A percentile compares a stretch with the other conserved stretches of the same genome.
phyloP scores from a whole-genome alignment of 2,329 filamentous ascomycete genomes.

The Fusarium oligoseptatum region DNA sequence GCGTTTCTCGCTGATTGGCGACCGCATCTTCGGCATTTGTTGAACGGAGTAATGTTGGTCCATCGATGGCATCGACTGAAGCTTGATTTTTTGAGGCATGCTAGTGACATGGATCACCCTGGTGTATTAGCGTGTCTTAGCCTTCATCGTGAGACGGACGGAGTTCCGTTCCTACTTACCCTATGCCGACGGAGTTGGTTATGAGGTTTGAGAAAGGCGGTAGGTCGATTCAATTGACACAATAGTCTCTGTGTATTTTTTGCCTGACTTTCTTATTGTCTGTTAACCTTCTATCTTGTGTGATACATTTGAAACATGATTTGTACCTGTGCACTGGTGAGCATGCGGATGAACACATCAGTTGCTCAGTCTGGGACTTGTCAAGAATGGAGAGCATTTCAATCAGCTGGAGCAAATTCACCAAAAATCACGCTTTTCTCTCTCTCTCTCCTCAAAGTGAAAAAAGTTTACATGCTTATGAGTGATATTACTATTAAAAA shows the following conservation, averaged over 20 bases:
- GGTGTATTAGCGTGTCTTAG: background rate
- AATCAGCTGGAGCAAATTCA: background rate
- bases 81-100: background rate
- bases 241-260: background rate
- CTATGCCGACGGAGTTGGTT: background rate
- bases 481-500: background rate
- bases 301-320: background rate
- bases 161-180: background rate
- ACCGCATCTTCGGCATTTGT: background rate
- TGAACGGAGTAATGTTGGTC: background rate
- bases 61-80: background rate
- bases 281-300: background rate
- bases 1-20: background rate
- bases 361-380: too few species aligned
- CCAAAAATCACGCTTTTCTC: background rate
- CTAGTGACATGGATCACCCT: background rate
- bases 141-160: background rate
- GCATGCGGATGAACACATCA: too few species aligned
- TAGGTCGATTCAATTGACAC: background rate
- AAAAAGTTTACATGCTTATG: background rate
- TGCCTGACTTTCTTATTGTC: too few species aligned
- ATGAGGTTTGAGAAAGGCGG: background rate
- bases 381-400: too few species aligned
- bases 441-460: too few species aligned
- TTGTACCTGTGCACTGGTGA: fast-evolving